phyloP scores from a whole-genome alignment of 1,284 basidiomycete species.

The Microbotryum scabiosae region DNA sequence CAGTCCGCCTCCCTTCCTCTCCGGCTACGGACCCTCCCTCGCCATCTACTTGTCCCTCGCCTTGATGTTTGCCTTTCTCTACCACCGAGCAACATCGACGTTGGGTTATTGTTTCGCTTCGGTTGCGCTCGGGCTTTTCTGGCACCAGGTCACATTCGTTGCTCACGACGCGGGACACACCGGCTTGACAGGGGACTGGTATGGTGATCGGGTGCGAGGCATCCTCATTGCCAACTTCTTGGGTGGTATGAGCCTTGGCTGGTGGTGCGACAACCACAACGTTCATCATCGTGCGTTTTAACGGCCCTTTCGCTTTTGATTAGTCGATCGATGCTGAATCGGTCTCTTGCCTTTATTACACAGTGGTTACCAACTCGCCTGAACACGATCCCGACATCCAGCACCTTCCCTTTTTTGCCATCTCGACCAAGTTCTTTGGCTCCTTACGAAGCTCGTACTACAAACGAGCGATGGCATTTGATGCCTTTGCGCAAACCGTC shows the following conservation, averaged over 20 bases:
- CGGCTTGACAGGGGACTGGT: conserved; percentile 83
- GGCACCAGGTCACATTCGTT: conserved; percentile 90
- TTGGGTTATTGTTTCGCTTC: conserved; percentile 57
- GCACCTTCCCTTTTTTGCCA: conserved; percentile 94
- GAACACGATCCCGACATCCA: conserved; percentile 93
- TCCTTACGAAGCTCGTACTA: conserved; percentile 92
- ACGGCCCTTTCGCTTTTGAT: neutral
- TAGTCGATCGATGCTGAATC: conserved; percentile 10
- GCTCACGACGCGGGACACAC: conserved; percentile 94
- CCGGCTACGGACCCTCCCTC: conserved; percentile 86
- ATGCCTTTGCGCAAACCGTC: conserved; percentile 58
- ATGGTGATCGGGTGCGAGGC: conserved; percentile 67
- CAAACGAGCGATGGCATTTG: conserved; percentile 75
- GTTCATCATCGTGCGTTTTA: conserved; percentile 64
- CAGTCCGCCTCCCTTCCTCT: conserved; percentile 60
- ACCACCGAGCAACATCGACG: conserved; percentile 40
- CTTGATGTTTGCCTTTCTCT: conserved; percentile 54
- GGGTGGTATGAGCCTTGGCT: conserved; percentile 86
- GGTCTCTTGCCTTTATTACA: conserved; percentile 3
- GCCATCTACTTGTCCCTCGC: conserved; percentile 64
- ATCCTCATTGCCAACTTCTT: conserved; percentile 78
- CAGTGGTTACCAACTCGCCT: conserved; percentile 93
- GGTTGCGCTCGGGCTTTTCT: conserved; percentile 72
- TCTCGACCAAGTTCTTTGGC: conserved; percentile 74
- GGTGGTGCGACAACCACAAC: conserved; percentile 99